Percentiles rank a stretch among this genome's conserved stretches.
Conservation (phyloP, 2,329 filamentous ascomycete species). For the Elsinoe ampelina region DNA sequence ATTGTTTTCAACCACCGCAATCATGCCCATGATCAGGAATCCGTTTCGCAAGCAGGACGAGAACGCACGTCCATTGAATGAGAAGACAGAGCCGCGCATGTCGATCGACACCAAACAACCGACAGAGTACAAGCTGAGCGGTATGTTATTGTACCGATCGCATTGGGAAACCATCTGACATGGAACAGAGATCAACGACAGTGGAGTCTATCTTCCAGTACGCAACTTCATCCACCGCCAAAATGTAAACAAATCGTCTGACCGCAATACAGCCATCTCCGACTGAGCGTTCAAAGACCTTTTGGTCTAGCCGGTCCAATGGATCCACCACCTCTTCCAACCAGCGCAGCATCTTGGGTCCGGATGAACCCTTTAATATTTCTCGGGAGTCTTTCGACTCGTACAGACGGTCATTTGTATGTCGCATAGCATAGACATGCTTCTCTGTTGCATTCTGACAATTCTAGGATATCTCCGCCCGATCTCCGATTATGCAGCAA, state of each 20-base stretch:
- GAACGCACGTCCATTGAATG: slow-evolving; percentile 22
- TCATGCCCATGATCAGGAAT: slow-evolving; percentile 32
- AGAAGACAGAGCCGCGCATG: slow-evolving; percentile 29
- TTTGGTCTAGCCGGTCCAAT: slow-evolving; percentile 54
- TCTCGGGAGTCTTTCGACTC: slow-evolving; percentile 96
- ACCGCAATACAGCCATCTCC: slow-evolving; percentile 62
- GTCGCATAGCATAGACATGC: slow-evolving; percentile 26
- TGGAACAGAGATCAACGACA: slow-evolving; percentile 78
- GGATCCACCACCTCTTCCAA: slow-evolving; percentile 46
- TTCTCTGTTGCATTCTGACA: slow-evolving; percentile 13
- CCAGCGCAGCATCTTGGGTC: slow-evolving; percentile 58
- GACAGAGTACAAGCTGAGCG: slow-evolving; percentile 45
- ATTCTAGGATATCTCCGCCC: slow-evolving; percentile 78
- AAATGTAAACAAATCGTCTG: neutral
- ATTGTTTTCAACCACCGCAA: slow-evolving; percentile 5
- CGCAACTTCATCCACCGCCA: slow-evolving; percentile 24
- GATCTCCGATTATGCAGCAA: slow-evolving; percentile 62
- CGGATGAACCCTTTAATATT: slow-evolving; percentile 90
- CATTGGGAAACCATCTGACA: slow-evolving; percentile 12
- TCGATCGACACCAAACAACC: slow-evolving; percentile 33
- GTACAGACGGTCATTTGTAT: slow-evolving; percentile 87
- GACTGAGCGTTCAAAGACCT: slow-evolving; percentile 62
- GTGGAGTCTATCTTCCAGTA: slow-evolving; percentile 88
- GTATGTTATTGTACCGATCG: slow-evolving; percentile 27
- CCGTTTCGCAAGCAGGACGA: slow-evolving; percentile 32